A percentile compares a stretch with the other conserved stretches of the same genome.
phyloP scores from a whole-genome alignment of 2,329 filamentous ascomycete genomes.

The Talaromyces funiculosus region DNA sequence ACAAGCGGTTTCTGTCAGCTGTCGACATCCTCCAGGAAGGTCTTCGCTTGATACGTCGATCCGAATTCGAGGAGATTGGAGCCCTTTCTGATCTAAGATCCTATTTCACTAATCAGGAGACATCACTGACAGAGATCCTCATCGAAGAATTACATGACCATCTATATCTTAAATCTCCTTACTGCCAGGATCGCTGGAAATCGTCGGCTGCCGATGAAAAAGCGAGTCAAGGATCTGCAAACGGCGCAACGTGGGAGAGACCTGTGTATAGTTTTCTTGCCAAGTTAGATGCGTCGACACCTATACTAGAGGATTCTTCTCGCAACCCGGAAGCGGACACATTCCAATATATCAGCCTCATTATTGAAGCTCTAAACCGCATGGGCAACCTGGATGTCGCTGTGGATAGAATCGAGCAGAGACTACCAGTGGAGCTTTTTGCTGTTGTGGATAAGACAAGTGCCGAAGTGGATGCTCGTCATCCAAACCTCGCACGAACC shows the following conservation, averaged over 20 bases:
- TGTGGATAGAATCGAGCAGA: constrained; percentile 84
- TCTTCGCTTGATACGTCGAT: constrained; percentile 72
- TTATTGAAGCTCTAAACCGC: constrained; percentile 86
- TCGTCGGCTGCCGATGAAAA: constrained; percentile 48
- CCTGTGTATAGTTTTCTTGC: constrained; percentile 54
- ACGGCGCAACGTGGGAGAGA: constrained; percentile 45
- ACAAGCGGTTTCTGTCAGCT: constrained; percentile 88
- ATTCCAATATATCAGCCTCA: constrained; percentile 82
- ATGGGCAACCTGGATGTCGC: constrained; percentile 80
- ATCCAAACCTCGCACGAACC: constrained; percentile 68
- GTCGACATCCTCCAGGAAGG: constrained; percentile 89
- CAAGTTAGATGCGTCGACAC: constrained; percentile 48
- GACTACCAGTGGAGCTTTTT: constrained; percentile 89
- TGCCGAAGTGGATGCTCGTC: constrained; percentile 84
- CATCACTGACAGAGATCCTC: constrained; percentile 83
- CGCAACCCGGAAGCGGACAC: constrained; percentile 94
- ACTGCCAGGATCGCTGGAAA: constrained; percentile 95
- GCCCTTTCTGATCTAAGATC: constrained; percentile 77
- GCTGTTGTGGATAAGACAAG: constrained; percentile 91
- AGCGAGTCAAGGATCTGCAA: constrained; percentile 19
- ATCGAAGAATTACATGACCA: constrained; percentile 98
- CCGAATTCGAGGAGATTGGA: constrained; percentile 86
- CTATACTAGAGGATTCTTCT: constrained; percentile 76
- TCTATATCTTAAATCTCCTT: constrained; percentile 93
- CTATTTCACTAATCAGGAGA: constrained; percentile 91